Percentiles rank a stretch among this genome's conserved stretches.
phyloP scores from a whole-genome alignment of 108 stramenopile species.

The Nitzschia putrida region DNA sequence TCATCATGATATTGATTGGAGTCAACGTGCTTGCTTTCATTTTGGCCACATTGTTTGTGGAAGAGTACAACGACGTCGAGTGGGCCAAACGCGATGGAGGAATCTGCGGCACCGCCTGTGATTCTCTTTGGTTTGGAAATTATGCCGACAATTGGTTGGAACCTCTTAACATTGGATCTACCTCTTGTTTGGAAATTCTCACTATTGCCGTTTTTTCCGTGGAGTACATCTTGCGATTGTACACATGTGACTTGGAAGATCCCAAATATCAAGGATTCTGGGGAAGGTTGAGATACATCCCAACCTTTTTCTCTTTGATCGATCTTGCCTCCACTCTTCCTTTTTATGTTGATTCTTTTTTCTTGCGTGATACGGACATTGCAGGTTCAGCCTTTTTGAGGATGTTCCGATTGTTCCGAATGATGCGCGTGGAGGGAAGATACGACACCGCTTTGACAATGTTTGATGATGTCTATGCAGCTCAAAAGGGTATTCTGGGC shows the following conservation, averaged over 20 bases:
- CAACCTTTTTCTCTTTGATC: constrained; percentile 72
- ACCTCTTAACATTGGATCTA: constrained; percentile 60
- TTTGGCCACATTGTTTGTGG: constrained; percentile 66
- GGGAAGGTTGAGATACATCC: constrained; percentile 57
- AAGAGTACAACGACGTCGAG: constrained; percentile 62
- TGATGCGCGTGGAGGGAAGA: constrained; percentile 89
- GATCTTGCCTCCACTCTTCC: constrained; percentile 86
- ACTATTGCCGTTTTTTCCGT: constrained; percentile 75
- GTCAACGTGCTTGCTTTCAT: constrained; percentile 81
- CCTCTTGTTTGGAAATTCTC: constrained; percentile 61
- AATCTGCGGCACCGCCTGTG: constrained; percentile 57
- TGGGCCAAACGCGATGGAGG: constrained; percentile 33
- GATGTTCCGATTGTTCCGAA: constrained; percentile 89
- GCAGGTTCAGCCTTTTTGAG: constrained; percentile 76
- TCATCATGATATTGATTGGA: constrained; percentile 82
- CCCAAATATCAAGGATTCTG: constrained; percentile 40
- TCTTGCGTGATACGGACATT: constrained; percentile 57
- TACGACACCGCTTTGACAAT: constrained; percentile 76
- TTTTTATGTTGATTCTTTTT: constrained; percentile 85
- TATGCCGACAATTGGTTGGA: constrained; percentile 57
- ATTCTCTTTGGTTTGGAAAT: constrained; percentile 82
- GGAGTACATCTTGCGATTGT: constrained; percentile 80
- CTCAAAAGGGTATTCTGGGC: constrained; percentile 68
- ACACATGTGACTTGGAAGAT: constrained; percentile 60
- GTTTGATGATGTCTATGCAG: constrained; percentile 79